Evolutionary conservation across 257 asterid species (phyloP).

Genomic region (Ilex aquifolium): DNA sequence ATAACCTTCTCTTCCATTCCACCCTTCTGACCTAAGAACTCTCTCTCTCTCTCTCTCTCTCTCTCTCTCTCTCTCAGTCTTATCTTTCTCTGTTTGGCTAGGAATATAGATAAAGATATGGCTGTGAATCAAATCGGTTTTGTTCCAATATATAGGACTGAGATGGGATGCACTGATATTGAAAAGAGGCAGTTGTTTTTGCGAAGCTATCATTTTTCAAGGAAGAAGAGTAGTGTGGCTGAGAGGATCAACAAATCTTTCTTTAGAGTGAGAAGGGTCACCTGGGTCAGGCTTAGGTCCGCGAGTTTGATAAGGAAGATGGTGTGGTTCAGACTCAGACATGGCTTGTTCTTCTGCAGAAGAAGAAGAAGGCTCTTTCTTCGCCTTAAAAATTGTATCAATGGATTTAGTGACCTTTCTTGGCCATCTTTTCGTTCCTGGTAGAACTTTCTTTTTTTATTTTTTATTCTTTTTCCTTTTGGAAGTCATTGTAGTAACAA

Average conservation of each 20-base stretch:
- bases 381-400: constrained; percentile 18
- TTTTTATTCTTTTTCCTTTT: neutral
- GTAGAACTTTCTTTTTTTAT: constrained; percentile 11
- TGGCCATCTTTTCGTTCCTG: constrained; percentile 30
- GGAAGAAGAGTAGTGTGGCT: constrained; percentile 45
- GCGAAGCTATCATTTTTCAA: constrained; percentile 76
- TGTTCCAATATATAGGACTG: constrained; percentile 25
- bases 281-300: constrained; percentile 37
- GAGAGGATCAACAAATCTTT: constrained; percentile 49
- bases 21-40: neutral
- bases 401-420: constrained; percentile 5
- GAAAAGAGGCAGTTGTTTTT: constrained; percentile 76
- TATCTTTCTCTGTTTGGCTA: constrained; percentile 2
- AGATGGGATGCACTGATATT: constrained; percentile 36
- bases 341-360: constrained; percentile 38
- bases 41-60: constrained; percentile 9
- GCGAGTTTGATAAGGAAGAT: constrained; percentile 38
- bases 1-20: constrained; percentile 1
- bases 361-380: constrained; percentile 38
- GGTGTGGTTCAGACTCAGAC: constrained; percentile 48
- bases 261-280: constrained; percentile 46
- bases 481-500: constrained; percentile 5
- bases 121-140: constrained; percentile 18
- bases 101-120: constrained; percentile 21
- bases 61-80: constrained; percentile 4